Percentiles rank a stretch among this genome's conserved stretches.
Conservation (phyloP, 352 stramenopile genomes). For the Phytophthora fragariaefolia region DNA sequence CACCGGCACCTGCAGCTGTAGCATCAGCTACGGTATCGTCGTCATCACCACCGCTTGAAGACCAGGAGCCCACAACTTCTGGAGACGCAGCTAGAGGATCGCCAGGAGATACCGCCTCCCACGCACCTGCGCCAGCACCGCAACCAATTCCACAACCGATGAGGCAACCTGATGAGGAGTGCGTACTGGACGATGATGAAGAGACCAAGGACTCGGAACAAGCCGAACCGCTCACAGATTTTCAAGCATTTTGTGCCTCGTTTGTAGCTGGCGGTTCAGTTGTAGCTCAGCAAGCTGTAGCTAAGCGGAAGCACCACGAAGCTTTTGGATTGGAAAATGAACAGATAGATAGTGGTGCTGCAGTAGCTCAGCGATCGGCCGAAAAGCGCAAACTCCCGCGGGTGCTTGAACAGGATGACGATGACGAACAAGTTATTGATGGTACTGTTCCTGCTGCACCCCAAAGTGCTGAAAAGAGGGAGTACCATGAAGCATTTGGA, state of each 20-base stretch:
- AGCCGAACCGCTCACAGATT: slow-evolving; percentile 21
- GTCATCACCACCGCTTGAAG: not conserved
- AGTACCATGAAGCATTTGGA: slow-evolving; percentile 22
- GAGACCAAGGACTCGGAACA: slow-evolving; percentile 22
- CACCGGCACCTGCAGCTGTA: not conserved
- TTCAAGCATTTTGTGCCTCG: slow-evolving; percentile 43
- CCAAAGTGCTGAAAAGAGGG: slow-evolving; percentile 38
- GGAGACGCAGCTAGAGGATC: not conserved
- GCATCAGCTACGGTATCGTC: not conserved
- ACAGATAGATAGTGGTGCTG: slow-evolving; percentile 1
- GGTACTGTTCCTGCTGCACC: not conserved
- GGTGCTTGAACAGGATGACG: not conserved
- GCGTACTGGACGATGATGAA: slow-evolving; percentile 13
- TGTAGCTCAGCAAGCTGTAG: slow-evolving; percentile 20
- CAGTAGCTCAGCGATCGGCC: not conserved
- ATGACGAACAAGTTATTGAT: not conserved
- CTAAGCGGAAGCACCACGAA: slow-evolving; percentile 38
- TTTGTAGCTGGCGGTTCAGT: slow-evolving; percentile 37
- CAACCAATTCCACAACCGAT: not conserved
- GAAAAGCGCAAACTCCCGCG: slow-evolving; percentile 25
- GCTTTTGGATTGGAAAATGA: slow-evolving; percentile 33
- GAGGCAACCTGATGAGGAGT: slow-evolving; percentile 10
- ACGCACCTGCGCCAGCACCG: not conserved
- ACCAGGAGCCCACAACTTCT: no score
- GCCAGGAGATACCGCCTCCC: not conserved